phyloP scores from a whole-genome alignment of 768 basidiomycete species.

The Lactarius vividus region DNA sequence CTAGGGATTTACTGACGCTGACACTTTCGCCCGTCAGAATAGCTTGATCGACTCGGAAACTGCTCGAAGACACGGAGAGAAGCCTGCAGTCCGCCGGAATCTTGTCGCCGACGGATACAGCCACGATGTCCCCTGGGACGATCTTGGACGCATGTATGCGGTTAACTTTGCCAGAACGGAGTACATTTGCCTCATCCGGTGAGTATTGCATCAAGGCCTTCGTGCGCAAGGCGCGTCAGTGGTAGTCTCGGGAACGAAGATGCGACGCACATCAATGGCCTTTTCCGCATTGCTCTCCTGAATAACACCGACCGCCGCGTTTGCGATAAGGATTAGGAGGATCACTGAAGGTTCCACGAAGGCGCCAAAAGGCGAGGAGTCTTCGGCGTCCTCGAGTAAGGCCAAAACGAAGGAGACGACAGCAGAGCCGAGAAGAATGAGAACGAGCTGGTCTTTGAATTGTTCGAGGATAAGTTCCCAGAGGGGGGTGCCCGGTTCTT shows the following conservation, averaged over 20 bases:
- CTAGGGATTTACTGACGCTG: conserved; percentile 79
- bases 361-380: conserved; percentile 67
- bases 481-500: conserved; percentile 85
- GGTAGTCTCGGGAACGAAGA: not conserved
- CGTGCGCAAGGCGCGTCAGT: conserved; percentile 4
- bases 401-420: conserved; percentile 92
- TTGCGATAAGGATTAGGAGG: conserved; percentile 91
- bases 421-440: conserved; percentile 93
- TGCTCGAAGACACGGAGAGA: conserved; percentile 85
- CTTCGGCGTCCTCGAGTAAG: conserved; percentile 74
- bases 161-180: conserved; percentile 65
- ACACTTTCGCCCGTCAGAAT: conserved; percentile 93
- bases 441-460: conserved; percentile 97
- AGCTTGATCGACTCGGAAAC: conserved; percentile 94
- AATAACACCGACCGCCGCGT: conserved; percentile 95
- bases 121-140: conserved; percentile 92
- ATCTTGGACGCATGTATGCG: conserved; percentile 85
- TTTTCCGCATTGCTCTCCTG: conserved; percentile 96
- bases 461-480: conserved; percentile 97
- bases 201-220: conserved; percentile 97
- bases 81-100: conserved; percentile 94
- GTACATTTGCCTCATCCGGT: conserved; percentile 90
- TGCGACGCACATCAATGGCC: conserved; percentile 84
- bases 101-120: conserved; percentile 90
- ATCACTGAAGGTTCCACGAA: conserved; percentile 97